Conservation (phyloP, 179 eudicot species). For the Nepenthes alata region DNA sequence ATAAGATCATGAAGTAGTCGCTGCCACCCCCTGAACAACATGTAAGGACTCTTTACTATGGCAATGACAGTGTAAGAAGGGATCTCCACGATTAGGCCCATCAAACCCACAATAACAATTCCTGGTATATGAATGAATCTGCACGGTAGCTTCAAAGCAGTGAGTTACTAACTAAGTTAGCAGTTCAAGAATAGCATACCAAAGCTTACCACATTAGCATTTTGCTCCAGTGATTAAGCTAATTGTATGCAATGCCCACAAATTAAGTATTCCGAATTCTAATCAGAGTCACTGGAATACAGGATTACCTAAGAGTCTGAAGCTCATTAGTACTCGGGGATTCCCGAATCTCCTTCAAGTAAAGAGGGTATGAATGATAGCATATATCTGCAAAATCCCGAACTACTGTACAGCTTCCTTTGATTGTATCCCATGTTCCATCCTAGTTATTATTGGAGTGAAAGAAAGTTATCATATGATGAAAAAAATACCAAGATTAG, state of each 20-base stretch:
- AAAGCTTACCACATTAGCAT: too few species aligned
- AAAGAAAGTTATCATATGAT: too few species aligned
- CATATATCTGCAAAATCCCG: constrained; percentile 85
- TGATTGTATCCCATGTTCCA: constrained; percentile 81
- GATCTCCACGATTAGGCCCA: constrained; percentile 65
- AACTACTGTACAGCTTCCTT: constrained; percentile 81
- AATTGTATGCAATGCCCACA: too few species aligned
- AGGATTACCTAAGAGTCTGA: constrained; percentile 54
- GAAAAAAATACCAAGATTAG: too few species aligned
- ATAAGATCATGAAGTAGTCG: constrained; percentile 69
- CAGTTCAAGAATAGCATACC: too few species aligned
- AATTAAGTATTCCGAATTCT: too few species aligned
- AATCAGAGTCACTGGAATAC: too few species aligned
- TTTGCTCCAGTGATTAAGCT: too few species aligned
- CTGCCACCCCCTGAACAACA: constrained; percentile 93
- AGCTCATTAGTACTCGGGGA: constrained; percentile 34
- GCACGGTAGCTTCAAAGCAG: constrained; percentile 9
- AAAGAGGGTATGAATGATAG: constrained; percentile 63
- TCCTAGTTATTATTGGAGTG: constrained; percentile 30
- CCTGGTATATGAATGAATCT: constrained; percentile 82
- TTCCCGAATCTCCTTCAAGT: constrained; percentile 63
- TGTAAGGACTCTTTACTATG: constrained; percentile 66
- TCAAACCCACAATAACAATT: constrained; percentile 56
- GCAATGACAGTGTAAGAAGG: constrained; percentile 69
- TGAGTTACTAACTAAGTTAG: too few species aligned